phyloP scores from a whole-genome alignment of 305 asterid genomes.

The Stenogyne calaminthoides region DNA sequence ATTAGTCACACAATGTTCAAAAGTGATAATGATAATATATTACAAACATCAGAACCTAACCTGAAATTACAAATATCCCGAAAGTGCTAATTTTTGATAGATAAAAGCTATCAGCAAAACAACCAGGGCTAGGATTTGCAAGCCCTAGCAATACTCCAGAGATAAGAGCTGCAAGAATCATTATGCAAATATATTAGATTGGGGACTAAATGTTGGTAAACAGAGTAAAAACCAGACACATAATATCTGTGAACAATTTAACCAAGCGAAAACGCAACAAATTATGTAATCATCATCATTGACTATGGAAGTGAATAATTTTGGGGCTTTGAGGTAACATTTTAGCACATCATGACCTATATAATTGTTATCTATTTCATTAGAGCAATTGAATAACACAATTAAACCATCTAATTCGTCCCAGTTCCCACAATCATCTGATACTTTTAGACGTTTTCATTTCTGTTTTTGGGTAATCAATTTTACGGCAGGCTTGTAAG shows the following conservation, averaged over 20 bases:
- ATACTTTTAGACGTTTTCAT: neutral
- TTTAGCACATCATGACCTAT: neutral
- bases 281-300: neutral
- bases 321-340: neutral
- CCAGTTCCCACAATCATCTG: neutral
- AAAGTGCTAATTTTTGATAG: constrained; percentile 82
- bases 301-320: neutral
- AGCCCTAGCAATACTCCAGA: constrained; percentile 82
- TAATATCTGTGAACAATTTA: neutral
- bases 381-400: constrained; percentile 1
- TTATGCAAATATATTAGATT: constrained; percentile 19
- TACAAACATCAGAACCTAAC: constrained; percentile 37
- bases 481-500: neutral
- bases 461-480: neutral
- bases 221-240: neutral
- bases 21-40: neutral
- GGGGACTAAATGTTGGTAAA: neutral
- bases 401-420: neutral
- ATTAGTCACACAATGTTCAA: neutral
- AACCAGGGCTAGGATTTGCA: constrained; percentile 81
- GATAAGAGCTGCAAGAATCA: constrained; percentile 67
- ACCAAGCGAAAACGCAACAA: constrained; percentile 20
- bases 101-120: constrained; percentile 72
- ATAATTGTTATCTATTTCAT: too few relatives aligned
- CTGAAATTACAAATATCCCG: constrained; percentile 82